Evolutionary conservation across 495 filamentous ascomycete species (phyloP).

Genomic region (Margaritispora aquatica): DNA sequence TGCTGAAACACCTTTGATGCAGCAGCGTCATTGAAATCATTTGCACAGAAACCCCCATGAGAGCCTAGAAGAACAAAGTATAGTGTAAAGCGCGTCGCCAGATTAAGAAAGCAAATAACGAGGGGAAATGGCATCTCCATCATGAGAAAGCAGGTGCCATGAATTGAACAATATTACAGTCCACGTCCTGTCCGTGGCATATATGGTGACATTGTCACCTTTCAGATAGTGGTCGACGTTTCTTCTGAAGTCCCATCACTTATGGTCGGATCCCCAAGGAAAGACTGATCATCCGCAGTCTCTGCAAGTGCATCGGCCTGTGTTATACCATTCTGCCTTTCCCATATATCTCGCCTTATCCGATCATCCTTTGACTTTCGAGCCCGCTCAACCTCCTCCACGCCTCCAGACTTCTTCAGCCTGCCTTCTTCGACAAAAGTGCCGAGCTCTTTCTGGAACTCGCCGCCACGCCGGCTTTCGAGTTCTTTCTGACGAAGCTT

Average conservation of each 20-base stretch:
- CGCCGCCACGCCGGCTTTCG: constrained; percentile 65
- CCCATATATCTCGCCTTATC: constrained; percentile 80
- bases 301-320: constrained; percentile 19
- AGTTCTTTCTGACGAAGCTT: constrained; percentile 82
- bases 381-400: constrained; percentile 87
- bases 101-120: background rate
- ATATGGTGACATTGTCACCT: background rate
- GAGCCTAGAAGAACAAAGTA: background rate
- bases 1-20: background rate
- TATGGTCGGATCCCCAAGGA: background rate
- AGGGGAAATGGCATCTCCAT: background rate
- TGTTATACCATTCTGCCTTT: constrained; percentile 50
- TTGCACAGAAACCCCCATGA: background rate
- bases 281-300: background rate
- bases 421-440: constrained; percentile 86
- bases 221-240: background rate
- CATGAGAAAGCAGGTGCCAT: background rate
- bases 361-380: constrained; percentile 82
- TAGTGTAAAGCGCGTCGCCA: background rate
- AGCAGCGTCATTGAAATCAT: background rate
- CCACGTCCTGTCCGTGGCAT: background rate
- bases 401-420: constrained; percentile 90
- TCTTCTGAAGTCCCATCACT: background rate
- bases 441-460: constrained; percentile 84
- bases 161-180: background rate